Evolutionary conservation across 305 asterid genomes (phyloP).

Genomic region (Plantago lanceolata): DNA sequence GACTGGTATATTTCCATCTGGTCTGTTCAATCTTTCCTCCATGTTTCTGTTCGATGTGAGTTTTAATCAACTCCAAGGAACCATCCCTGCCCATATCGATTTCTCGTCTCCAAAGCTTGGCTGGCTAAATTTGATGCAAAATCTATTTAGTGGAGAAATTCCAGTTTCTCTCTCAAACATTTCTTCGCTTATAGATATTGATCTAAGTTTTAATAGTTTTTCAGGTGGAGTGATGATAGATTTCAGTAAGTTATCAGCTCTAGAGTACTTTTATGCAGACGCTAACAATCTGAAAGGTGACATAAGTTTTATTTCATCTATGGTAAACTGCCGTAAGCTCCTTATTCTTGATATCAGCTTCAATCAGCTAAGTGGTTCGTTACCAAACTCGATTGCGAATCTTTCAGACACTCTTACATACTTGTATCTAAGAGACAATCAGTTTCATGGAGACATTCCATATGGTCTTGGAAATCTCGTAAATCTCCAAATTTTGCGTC

Average conservation of each 20-base stretch:
- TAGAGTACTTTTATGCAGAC: neutral
- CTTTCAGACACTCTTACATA: neutral
- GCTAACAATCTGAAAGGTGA: slow-evolving; percentile 20
- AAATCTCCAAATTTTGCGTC: neutral
- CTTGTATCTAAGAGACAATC: slow-evolving; percentile 11
- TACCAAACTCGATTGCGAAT: slow-evolving; percentile 27
- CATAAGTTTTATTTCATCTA: slow-evolving; percentile 20
- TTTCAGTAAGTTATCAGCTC: slow-evolving; percentile 18
- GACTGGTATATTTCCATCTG: slow-evolving; percentile 26
- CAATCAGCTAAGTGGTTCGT: slow-evolving; percentile 21
- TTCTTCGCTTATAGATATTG: slow-evolving; percentile 16
- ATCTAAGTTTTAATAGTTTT: slow-evolving; percentile 14
- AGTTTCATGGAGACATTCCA: slow-evolving; percentile 32
- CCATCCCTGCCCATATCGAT: slow-evolving; percentile 23
- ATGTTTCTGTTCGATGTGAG: slow-evolving; percentile 2
- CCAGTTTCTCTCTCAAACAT: slow-evolving; percentile 27
- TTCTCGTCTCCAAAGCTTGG: slow-evolving; percentile 16
- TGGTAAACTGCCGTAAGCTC: slow-evolving; percentile 23
- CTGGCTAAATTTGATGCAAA: slow-evolving; percentile 13
- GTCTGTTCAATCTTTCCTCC: slow-evolving; percentile 27
- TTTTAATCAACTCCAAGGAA: slow-evolving; percentile 25
- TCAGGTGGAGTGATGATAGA: slow-evolving; percentile 18
- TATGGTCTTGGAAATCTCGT: slow-evolving; percentile 28
- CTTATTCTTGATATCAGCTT: neutral
- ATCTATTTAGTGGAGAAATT: slow-evolving; percentile 21